phyloP scores from a whole-genome alignment of 2,329 filamentous ascomycete genomes.

The Pezicula carpinea region DNA sequence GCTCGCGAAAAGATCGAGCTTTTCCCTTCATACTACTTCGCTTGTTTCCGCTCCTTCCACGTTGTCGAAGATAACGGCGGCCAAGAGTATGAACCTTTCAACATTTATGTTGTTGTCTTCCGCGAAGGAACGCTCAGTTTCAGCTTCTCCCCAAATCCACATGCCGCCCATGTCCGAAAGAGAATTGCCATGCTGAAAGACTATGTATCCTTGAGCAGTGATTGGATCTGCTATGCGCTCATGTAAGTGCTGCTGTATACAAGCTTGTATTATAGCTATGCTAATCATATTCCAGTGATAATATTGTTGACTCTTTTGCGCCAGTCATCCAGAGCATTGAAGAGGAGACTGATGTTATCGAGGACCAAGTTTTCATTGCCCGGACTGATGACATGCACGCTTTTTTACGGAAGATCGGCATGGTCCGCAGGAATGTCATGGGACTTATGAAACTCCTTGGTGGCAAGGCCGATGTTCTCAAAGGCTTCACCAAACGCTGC shows the following conservation, averaged over 20 bases:
- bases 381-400: constrained; percentile 83
- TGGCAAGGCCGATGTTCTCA: constrained; percentile 97
- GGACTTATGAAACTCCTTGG: constrained; percentile 87
- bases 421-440: constrained; percentile 91
- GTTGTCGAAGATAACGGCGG: constrained; percentile 71
- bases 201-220: constrained; percentile 88
- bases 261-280: background rate
- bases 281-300: constrained; percentile 54
- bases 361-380: constrained; percentile 91
- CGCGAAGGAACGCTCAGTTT: constrained; percentile 93
- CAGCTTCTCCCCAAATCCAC: constrained; percentile 82
- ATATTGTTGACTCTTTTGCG: constrained; percentile 95
- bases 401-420: constrained; percentile 84
- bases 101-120: constrained; percentile 96
- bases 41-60: constrained; percentile 92
- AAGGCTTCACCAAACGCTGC: constrained; percentile 96
- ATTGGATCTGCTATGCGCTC: constrained; percentile 98
- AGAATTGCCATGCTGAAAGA: constrained; percentile 91
- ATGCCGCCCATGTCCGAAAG: constrained; percentile 84
- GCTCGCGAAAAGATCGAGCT: constrained; percentile 97
- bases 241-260: constrained; percentile 56
- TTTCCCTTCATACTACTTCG: constrained; percentile 96
- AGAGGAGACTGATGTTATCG: constrained; percentile 83
- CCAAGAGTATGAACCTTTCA: constrained; percentile 87
- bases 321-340: constrained; percentile 86